Base-by-base conservation (phyloP, 1,284 basidiomycete genomes). In the Ganoderma resinaceum region DNA sequence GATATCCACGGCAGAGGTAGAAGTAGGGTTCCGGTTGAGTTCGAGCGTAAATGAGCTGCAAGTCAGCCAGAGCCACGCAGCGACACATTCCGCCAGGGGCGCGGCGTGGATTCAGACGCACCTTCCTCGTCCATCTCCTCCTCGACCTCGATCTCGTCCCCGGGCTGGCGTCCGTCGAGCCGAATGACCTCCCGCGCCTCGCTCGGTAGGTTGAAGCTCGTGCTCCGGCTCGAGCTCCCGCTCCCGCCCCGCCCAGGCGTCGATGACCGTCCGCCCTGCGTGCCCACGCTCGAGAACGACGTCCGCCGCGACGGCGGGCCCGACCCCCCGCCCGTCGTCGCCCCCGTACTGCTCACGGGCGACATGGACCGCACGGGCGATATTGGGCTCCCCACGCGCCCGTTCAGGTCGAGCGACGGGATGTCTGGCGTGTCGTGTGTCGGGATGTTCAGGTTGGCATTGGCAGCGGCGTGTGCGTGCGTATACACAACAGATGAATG, bases 51-150 rank as follows among this genome's bases (percentile, higher is more conserved):
- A 37, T 20, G n/a, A 60, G 26, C 23, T 38, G 6, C 14, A n/a
- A 40, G 58, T 60, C 58, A 60, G 37, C 58, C 12, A 38, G 42
- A 60, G 37, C 12, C 35, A 31, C 8, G 33, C 16, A 37, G 3
- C 11, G 11, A 33, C 16, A 37, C 33, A 38, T 18, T 9, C n/a
- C 7, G 42, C 42, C 42, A 20, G 42, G 42, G 42, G 20, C 18
- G 18, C 42, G 18, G 18, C 42, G 42, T 18, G 18, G 18, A 43
- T 18, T 43, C 37, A 31, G 38, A 82, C 90, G 74, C 69, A 94
- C 93, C 87, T 80, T 95, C 94, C 80, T 93, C 91, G 77, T 95
- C 93, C 91, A 95, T 91, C 77, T 94, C 92, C 73, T 95, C 93
- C 11, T 86, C 89, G 65, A 87, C 82, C 75, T 93, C 92, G 57